phyloP scores from a whole-genome alignment of 2,329 filamentous ascomycete species.

The Alternaria brassicicola region DNA sequence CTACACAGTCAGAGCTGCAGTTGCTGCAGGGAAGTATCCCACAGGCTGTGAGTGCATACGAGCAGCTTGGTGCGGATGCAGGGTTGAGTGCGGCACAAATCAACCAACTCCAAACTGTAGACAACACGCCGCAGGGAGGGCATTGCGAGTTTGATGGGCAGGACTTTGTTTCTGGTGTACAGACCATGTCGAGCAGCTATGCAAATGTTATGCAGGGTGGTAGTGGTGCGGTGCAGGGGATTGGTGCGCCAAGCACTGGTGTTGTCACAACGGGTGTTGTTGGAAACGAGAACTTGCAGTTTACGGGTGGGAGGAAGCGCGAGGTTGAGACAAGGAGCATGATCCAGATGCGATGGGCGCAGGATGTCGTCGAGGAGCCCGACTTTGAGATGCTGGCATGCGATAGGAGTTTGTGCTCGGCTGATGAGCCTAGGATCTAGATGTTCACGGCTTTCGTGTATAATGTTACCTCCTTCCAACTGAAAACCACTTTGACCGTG shows the following conservation, averaged over 20 bases:
- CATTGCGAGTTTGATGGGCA: constrained; percentile 65
- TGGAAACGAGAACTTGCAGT: constrained; percentile 57
- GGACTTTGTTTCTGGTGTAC: constrained; percentile 62
- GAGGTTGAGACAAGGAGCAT: constrained; percentile 26
- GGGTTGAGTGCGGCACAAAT: constrained; percentile 56
- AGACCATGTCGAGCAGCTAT: constrained; percentile 62
- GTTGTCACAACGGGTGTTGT: constrained; percentile 58
- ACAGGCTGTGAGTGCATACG: constrained; percentile 58
- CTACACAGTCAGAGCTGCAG: constrained; percentile 58
- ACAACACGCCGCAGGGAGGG: constrained; percentile 62
- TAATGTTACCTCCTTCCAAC: background rate
- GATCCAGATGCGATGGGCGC: constrained; percentile 40
- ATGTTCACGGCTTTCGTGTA: constrained; percentile 1
- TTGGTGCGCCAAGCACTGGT: constrained; percentile 49
- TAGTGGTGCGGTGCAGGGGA: constrained; percentile 57
- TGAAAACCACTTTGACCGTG: background rate
- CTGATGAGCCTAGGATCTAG: constrained; percentile 8
- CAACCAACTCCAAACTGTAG: constrained; percentile 61
- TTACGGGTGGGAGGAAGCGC: constrained; percentile 41
- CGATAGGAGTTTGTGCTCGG: constrained; percentile 32
- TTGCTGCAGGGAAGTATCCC: constrained; percentile 60
- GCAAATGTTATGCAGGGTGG: constrained; percentile 61
- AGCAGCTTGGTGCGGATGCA: constrained; percentile 53
- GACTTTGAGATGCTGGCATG: constrained; percentile 32
- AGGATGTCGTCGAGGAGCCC: constrained; percentile 27